These are phyloP conservation scores for Linaria vulgaris DNA, from an alignment of 257 asterid species.

Conservation along the genomic window DNA sequence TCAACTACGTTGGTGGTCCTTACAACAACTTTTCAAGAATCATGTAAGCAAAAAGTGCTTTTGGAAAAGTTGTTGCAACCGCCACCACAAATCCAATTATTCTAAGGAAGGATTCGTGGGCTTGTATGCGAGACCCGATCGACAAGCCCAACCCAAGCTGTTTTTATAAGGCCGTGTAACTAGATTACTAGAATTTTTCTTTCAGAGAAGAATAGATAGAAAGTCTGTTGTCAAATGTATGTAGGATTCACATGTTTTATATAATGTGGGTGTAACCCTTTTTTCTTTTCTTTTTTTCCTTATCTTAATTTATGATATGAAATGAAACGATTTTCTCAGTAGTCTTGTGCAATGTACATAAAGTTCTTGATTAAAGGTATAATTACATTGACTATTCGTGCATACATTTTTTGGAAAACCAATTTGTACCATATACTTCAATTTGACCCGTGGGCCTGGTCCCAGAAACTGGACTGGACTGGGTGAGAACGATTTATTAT, in stretches of 20 bases:
- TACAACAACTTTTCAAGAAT: too few relatives aligned
- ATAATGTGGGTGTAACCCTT: not conserved
- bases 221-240: not conserved
- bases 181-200: constrained; percentile 10
- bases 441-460: too few relatives aligned
- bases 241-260: not conserved
- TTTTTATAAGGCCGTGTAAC: not conserved
- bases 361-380: not conserved
- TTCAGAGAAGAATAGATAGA: constrained; percentile 13
- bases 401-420: too few relatives aligned
- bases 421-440: too few relatives aligned
- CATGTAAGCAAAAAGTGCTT: too few relatives aligned
- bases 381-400: too few relatives aligned
- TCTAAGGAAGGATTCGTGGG: constrained; percentile 1
- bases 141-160: not conserved
- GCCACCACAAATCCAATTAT: not conserved
- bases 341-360: constrained; percentile 30
- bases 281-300: too few relatives aligned
- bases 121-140: not conserved
- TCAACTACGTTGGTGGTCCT: too few relatives aligned
- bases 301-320: too few relatives aligned
- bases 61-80: not conserved
- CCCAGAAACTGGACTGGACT: too few relatives aligned
- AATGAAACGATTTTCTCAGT: constrained; percentile 21
- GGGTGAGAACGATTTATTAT: too few relatives aligned